Base-by-base conservation (phyloP, 176 grass and related monocot species). In the Melocanna baccifera region DNA sequence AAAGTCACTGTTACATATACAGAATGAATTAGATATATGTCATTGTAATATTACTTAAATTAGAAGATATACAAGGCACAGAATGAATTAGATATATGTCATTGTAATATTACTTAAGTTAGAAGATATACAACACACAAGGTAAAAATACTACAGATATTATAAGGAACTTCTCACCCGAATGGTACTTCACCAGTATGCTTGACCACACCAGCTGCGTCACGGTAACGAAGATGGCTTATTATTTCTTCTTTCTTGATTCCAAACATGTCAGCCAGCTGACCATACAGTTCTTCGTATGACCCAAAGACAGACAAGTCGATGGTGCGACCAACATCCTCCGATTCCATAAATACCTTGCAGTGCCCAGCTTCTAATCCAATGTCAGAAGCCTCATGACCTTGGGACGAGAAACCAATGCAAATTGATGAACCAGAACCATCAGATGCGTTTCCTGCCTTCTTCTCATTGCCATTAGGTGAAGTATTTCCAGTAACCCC, bases 281-380 rank as follows among this genome's bases (percentile, higher is more conserved):
- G 91, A 26, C 83, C 59, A 19, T 95, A 92, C 41, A 95, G 19
- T 61, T 95, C 93, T 84, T 95, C 93, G 3, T 95, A 95, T 40
- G 93, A 92, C 2, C 80, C 86, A 32, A 95, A 90, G 29, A 88
- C 86, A 39, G 90, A 92, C 3, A 95, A 53, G 40, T 95, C 88
- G 1, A 95, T 91, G 52, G 88, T 95, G 62, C 90, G 93, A 79
- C 93, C 90, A 22, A 95, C 83, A 81, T 95, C 90, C 80, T 95
- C 93, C 5, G 88, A 92, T 85, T 95, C 91, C 85, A 90, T 79
- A 73, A 93, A 89, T 42, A 92, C 87, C 55, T 89, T 95, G 88
- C 93, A 95, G 65, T 88, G 88, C 4, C 88, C 93, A 22, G 46
- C 69, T 66, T 95, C 86, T 39, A 88, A 75, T 28, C 90, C 90